Conservation (phyloP, 495 filamentous ascomycete species). For the Parathielavia appendiculata region DNA sequence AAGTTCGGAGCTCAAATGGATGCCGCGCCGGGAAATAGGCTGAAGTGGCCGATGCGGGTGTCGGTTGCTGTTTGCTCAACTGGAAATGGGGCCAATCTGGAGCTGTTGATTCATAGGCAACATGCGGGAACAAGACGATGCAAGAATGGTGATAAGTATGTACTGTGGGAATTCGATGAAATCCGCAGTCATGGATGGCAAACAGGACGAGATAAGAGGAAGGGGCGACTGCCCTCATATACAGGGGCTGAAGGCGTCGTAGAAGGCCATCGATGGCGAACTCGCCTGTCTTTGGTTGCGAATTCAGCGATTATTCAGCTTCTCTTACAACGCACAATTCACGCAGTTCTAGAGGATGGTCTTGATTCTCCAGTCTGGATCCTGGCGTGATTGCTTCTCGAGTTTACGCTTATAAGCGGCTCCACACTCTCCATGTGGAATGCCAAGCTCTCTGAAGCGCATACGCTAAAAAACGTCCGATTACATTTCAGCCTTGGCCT, state of each 20-base stretch:
- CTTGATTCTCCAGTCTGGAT: no score
- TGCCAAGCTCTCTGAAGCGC: no score
- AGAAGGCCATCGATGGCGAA: neutral
- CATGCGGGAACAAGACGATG: neutral
- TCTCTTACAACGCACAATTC: conserved; percentile 31
- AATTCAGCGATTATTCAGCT: conserved; percentile 18
- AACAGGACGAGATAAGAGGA: neutral
- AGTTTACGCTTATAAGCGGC: no score
- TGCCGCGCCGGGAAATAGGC: conserved; percentile 25
- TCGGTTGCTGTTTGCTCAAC: conserved; percentile 8
- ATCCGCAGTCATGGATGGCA: neutral
- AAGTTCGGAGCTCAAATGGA: conserved; percentile 24
- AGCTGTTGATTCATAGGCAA: neutral
- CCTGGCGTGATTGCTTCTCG: no score
- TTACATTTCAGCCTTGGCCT: no score
- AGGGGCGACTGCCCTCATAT: conserved; percentile 2
- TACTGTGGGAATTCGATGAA: no score
- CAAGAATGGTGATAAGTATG: neutral
- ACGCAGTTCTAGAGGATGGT: conserved; percentile 17
- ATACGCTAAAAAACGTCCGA: no score
- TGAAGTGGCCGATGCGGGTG: conserved; percentile 24
- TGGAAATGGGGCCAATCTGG: neutral
- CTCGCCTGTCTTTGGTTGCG: neutral
- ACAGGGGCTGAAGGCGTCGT: neutral
- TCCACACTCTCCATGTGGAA: no score